A percentile compares a stretch with the other conserved stretches of the same genome.
phyloP scores from a whole-genome alignment of 495 filamentous ascomycete species.

The Penicillium alfredii region DNA sequence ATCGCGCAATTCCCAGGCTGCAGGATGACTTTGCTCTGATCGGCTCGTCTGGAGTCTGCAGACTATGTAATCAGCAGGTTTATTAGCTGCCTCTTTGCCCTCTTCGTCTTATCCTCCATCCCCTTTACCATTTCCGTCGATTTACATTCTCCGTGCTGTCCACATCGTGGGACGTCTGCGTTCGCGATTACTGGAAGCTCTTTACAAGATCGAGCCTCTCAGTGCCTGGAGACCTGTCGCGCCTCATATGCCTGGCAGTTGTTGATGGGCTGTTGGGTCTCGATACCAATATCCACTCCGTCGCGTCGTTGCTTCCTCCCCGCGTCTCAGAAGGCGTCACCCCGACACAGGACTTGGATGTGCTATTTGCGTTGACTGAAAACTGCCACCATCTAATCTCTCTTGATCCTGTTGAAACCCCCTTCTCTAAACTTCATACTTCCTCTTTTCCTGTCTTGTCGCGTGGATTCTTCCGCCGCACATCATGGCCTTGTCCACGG shows the following conservation, averaged over 20 bases:
- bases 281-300: constrained; percentile 12
- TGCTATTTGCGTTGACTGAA: constrained; percentile 2
- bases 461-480: constrained; percentile 7
- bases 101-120: constrained; percentile 2
- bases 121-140: constrained; percentile 20
- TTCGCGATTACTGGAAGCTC: no score
- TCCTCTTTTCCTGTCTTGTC: background rate
- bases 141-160: constrained; percentile 22
- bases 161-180: constrained; percentile 6
- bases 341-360: constrained; percentile 7
- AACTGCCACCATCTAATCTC: constrained; percentile 5
- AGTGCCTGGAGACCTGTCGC: no score
- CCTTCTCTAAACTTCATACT: background rate
- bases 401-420: no score
- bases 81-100: background rate
- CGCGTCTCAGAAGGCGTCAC: constrained; percentile 13
- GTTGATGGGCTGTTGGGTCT: constrained; percentile 13
- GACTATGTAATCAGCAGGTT: constrained; percentile 6
- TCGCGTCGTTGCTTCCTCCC: constrained; percentile 26
- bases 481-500: constrained; percentile 65
- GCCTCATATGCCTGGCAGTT: constrained; percentile 8
- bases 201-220: no score
- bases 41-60: constrained; percentile 6
- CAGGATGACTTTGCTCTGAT: constrained; percentile 14
- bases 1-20: constrained; percentile 3